phyloP scores from a whole-genome alignment of 768 basidiomycete genomes.

The Wakefieldia striispora region DNA sequence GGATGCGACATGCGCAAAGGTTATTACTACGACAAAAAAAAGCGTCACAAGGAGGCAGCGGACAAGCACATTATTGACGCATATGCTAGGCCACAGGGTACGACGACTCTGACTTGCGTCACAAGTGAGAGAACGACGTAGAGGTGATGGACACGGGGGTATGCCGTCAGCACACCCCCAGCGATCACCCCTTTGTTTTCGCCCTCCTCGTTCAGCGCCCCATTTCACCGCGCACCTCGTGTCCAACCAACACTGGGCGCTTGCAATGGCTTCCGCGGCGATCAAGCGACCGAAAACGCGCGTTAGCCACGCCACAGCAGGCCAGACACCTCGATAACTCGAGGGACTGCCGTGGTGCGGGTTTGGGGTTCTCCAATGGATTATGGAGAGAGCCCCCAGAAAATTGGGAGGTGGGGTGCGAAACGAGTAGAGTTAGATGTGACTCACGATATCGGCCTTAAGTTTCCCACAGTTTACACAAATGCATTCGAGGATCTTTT shows the following conservation, averaged over 20 bases:
- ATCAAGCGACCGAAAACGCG: conserved; percentile 95
- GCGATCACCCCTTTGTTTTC: conserved; percentile 42
- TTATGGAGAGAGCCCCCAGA: conserved; percentile 97
- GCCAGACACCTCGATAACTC: conserved; percentile 81
- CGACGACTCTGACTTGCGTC: conserved; percentile 54
- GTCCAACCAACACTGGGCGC: conserved; percentile 77
- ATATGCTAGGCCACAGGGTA: conserved; percentile 59
- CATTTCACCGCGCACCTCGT: conserved; percentile 93
- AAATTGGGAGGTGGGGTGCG: conserved; percentile 91
- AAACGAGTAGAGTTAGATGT: conserved; percentile 84
- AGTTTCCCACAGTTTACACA: conserved; percentile 98
- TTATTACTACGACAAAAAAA: conserved; percentile 29
- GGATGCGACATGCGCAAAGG: conserved; percentile 25
- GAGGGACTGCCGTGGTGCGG: conserved; percentile 76
- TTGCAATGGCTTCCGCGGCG: conserved; percentile 74
- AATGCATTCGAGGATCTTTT: conserved; percentile 98
- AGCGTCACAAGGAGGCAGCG: conserved; percentile 61
- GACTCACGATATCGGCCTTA: conserved; percentile 96
- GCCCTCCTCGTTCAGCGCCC: conserved; percentile 97
- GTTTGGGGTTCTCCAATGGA: conserved; percentile 90
- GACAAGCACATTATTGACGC: conserved; percentile 44
- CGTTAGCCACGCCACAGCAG: conserved; percentile 69
- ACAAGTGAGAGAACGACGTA: conserved; percentile 56
- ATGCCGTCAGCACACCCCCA: conserved; percentile 27
- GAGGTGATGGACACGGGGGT: conserved; percentile 19